phyloP scores from a whole-genome alignment of 2,329 filamentous ascomycete species.

The Diaporthe ampelina region DNA sequence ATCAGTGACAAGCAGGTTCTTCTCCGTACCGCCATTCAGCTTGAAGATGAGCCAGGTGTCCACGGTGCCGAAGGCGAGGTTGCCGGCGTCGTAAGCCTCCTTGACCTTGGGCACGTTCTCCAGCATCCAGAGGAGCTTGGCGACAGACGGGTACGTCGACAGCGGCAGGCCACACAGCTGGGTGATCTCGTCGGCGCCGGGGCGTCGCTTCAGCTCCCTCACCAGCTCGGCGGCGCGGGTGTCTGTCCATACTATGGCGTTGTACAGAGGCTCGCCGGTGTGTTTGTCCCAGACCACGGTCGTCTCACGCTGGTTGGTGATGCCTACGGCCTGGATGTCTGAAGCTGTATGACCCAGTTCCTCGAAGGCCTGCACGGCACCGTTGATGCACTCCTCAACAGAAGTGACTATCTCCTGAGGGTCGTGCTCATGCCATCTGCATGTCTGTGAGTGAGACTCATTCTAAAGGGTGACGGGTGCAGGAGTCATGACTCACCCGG shows the following conservation, averaged over 20 bases:
- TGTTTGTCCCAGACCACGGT: conserved; percentile 86
- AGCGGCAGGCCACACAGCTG: conserved; percentile 84
- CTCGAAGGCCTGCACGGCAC: conserved; percentile 79
- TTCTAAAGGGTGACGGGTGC: conserved; percentile 20
- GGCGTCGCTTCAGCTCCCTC: conserved; percentile 78
- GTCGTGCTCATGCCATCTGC: conserved; percentile 91
- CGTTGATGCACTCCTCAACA: conserved; percentile 84
- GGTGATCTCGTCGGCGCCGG: conserved; percentile 77
- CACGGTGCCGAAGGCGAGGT: conserved; percentile 87
- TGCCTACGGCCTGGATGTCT: conserved; percentile 83
- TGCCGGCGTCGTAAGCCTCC: conserved; percentile 81
- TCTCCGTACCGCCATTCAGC: conserved; percentile 79
- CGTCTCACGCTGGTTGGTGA: conserved; percentile 93
- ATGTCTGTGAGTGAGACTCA: conserved; percentile 37
- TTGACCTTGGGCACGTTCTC: conserved; percentile 78
- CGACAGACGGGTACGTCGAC: conserved; percentile 89
- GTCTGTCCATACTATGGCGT: conserved; percentile 92
- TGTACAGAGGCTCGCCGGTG: conserved; percentile 85
- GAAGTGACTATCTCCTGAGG: conserved; percentile 81
- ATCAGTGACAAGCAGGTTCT: conserved; percentile 84
- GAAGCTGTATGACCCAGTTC: conserved; percentile 75
- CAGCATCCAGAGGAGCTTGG: conserved; percentile 88
- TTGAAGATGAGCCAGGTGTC: conserved; percentile 91
- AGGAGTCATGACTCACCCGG: conserved; percentile 74
- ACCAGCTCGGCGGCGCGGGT: conserved; percentile 82